Evolutionary conservation across 1,139 yeast species (phyloP), one percentile per base, ranked within the genome.

Genomic region (Kluyveromyces sp.): DNA sequence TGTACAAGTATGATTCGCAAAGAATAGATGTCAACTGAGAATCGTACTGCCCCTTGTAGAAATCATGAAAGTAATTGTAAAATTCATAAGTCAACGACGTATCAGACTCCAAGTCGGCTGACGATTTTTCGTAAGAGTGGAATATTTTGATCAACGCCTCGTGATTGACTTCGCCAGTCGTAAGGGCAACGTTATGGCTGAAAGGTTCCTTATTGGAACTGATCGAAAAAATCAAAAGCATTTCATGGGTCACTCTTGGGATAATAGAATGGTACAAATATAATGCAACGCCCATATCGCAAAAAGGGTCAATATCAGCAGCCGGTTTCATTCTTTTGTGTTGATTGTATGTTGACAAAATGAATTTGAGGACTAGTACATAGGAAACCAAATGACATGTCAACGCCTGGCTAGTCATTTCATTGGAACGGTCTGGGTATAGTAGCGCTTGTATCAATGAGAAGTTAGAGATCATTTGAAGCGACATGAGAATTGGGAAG

Each of bases 161-260:
- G 9, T 22, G 26, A 9, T 22, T 22, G 26, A 22, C 36, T 4
- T 9, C 13, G 6, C 26, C 20, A 9, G 36, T 7, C 7, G 11
- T 7, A 15, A 32, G 7, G 19, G 34, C 7, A 9, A 12, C n/a
- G 18, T 18, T 18, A 11, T 32, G 12, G 7, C 4, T 12, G 9
- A 15, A 15, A 15, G 19, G 17, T 8, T 32, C n/a, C n/a, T n/a
- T n/a, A n/a, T n/a, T n/a, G n/a, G n/a, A n/a, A n/a, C n/a, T n/a
- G n/a, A n/a, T n/a, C n/a, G 36, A 17, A 19, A 33, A 33, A 9
- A 33, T 33, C 3, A 33, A 16, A 33, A 33, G 25, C 13, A 33
- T 25, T 13, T 33, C 36, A 12, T 33, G 36, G 17, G 36, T 33
- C 8, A 19, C 36, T 19, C 36, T 33, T 17, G 36, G 36, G n/a